Evolutionary conservation across 2,329 filamentous ascomycete species (phyloP).

Genomic region (Fusarium avenaceum): DNA sequence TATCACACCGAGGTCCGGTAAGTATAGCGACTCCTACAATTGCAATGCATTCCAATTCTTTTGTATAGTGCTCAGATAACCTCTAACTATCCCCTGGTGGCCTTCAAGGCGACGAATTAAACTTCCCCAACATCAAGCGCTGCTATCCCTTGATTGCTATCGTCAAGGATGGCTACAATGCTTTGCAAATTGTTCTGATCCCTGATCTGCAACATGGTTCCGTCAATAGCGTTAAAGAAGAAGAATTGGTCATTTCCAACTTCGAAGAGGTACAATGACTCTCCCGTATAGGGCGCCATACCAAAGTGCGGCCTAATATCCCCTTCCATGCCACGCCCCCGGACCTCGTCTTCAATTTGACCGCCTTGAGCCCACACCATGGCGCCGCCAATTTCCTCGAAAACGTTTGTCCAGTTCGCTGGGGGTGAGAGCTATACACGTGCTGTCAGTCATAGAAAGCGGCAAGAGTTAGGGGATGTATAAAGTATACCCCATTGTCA

Average conservation of each 20-base stretch:
- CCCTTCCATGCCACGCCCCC: neutral
- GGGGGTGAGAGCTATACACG: neutral
- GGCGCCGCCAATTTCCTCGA: neutral
- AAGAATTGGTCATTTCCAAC: neutral
- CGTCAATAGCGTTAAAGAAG: neutral
- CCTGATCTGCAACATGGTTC: neutral
- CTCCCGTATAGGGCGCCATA: neutral
- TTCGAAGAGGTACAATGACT: neutral
- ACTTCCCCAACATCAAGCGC: neutral
- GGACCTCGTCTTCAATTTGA: neutral
- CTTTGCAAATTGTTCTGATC: neutral
- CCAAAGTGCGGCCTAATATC: neutral
- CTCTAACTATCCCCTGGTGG: no score
- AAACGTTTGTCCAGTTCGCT: neutral
- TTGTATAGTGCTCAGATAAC: no score
- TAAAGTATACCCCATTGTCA: neutral
- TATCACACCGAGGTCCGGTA: no score
- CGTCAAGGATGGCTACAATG: neutral
- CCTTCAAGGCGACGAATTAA: neutral
- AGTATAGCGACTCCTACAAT: no score
- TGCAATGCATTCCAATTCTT: no score
- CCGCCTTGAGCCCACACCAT: neutral
- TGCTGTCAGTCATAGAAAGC: no score
- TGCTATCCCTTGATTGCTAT: neutral
- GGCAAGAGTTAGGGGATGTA: no score